Conservation (phyloP, 805 yeast genomes). For the Wickerhamomyces queroliae region DNA sequence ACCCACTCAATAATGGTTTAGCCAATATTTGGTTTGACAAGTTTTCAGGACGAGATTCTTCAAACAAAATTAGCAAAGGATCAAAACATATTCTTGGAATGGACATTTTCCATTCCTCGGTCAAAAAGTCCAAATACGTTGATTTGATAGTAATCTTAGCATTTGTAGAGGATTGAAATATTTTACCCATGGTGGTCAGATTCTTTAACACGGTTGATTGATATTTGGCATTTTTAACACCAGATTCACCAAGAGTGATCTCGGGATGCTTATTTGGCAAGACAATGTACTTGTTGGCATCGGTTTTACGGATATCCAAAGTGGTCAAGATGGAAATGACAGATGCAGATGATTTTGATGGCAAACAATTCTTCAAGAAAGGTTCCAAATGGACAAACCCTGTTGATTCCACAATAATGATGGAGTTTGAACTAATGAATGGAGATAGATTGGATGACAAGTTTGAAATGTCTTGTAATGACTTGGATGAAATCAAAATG, state of each 20-base stretch:
- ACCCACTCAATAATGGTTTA: constrained; percentile 78
- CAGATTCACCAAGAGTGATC: constrained; percentile 30
- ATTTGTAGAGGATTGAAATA: constrained; percentile 30
- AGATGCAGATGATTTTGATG: constrained; percentile 12
- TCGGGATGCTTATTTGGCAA: constrained; percentile 23
- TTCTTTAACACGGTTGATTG: constrained; percentile 27
- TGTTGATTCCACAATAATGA: constrained; percentile 60
- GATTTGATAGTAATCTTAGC: constrained; percentile 35
- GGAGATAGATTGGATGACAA: constrained; percentile 32
- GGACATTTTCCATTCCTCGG: constrained; percentile 83
- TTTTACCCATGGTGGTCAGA: constrained; percentile 31
- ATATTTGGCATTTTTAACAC: constrained; percentile 36
- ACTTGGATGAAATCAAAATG: constrained; percentile 39
- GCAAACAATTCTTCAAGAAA: constrained; percentile 60
- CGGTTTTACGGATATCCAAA: constrained; percentile 15
- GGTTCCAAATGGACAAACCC: constrained; percentile 72
- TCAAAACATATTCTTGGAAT: constrained; percentile 73
- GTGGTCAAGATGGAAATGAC: constrained; percentile 18
- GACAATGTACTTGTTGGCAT: constrained; percentile 8
- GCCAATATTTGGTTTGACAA: constrained; percentile 68
- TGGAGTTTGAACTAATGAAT: constrained; percentile 36
- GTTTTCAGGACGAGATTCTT: constrained; percentile 54
- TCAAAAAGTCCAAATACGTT: constrained; percentile 51
- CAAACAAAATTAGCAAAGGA: constrained; percentile 71
- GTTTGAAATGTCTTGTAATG: constrained; percentile 46